A percentile compares a stretch with the other conserved stretches of the same genome.
Evolutionary conservation across 1,284 basidiomycete species (phyloP).

Genomic region (Laetiporus sulphureus): DNA sequence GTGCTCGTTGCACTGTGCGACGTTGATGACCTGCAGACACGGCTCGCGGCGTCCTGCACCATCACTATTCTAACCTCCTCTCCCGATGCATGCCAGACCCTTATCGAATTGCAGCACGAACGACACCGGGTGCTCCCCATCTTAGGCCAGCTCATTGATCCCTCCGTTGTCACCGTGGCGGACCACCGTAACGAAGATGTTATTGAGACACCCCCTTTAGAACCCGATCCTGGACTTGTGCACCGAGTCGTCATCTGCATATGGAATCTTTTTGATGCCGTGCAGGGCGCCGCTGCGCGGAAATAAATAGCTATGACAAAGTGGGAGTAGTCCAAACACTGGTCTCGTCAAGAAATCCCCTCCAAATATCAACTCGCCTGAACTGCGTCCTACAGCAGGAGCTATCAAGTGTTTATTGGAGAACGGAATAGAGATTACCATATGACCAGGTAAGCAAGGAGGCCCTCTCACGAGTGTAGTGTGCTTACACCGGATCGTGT

Average conservation of each 20-base stretch:
- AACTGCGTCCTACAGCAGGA: slow-evolving; percentile 40
- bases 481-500: too few relatives aligned
- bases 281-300: slow-evolving; percentile 31
- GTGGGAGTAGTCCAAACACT: slow-evolving; percentile 43
- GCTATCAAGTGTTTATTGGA: slow-evolving; percentile 35
- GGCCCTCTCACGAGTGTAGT: too few relatives aligned
- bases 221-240: slow-evolving; percentile 53
- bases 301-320: slow-evolving; percentile 36
- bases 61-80: slow-evolving; percentile 74
- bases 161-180: slow-evolving; percentile 29
- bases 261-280: slow-evolving; percentile 51
- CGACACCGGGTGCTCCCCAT: slow-evolving; percentile 53
- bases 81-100: slow-evolving; percentile 47
- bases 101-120: slow-evolving; percentile 60
- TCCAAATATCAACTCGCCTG: slow-evolving; percentile 24
- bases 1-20: slow-evolving; percentile 82
- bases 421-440: slow-evolving; percentile 18
- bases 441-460: too few relatives aligned
- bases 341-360: slow-evolving; percentile 36
- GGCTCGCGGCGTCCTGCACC: slow-evolving; percentile 81
- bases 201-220: too few relatives aligned
- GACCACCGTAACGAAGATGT: too few relatives aligned
- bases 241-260: slow-evolving; percentile 73
- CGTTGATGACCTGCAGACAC: slow-evolving; percentile 76
- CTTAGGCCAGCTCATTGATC: slow-evolving; percentile 60